Evolutionary conservation across 2,329 filamentous ascomycete genomes (phyloP).

Genomic region (Claviceps spartinae): DNA sequence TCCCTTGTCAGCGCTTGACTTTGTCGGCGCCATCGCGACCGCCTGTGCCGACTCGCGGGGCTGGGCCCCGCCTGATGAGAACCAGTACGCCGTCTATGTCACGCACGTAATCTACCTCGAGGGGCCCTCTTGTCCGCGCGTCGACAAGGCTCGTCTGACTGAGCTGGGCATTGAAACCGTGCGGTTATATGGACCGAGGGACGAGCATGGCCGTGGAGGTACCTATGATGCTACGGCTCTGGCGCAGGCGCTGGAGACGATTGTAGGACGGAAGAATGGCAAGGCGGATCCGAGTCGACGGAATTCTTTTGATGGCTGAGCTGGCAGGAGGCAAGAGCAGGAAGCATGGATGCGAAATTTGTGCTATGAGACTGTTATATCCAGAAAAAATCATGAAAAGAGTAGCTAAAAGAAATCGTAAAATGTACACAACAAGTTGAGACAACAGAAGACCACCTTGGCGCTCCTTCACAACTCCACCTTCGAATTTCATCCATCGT

Average conservation of each 20-base stretch:
- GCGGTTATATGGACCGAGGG: conserved; percentile 58
- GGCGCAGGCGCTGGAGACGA: conserved; percentile 60
- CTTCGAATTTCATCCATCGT: no score
- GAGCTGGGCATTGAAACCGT: conserved; percentile 64
- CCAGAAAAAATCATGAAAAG: no score
- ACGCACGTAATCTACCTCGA: conserved; percentile 76
- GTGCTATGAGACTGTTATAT: no score
- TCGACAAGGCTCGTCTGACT: conserved; percentile 52
- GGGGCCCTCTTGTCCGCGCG: conserved; percentile 51
- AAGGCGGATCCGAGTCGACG: conserved; percentile 26
- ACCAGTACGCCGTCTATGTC: conserved; percentile 54
- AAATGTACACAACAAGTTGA: no score
- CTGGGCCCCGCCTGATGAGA: conserved; percentile 20
- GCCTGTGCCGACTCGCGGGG: conserved; percentile 59
- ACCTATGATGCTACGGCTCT: conserved; percentile 67
- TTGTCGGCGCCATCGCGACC: conserved; percentile 64
- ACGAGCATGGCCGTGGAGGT: conserved; percentile 26
- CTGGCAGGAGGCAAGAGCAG: not conserved
- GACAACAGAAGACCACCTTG: no score
- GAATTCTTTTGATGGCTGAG: conserved; percentile 28
- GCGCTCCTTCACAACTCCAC: no score
- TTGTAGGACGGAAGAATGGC: conserved; percentile 46
- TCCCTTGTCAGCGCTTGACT: conserved; percentile 64
- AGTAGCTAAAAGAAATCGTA: no score
- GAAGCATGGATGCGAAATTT: not conserved